Conservation (phyloP, 1,284 basidiomycete species). For the Exobasidium rhododendri region DNA sequence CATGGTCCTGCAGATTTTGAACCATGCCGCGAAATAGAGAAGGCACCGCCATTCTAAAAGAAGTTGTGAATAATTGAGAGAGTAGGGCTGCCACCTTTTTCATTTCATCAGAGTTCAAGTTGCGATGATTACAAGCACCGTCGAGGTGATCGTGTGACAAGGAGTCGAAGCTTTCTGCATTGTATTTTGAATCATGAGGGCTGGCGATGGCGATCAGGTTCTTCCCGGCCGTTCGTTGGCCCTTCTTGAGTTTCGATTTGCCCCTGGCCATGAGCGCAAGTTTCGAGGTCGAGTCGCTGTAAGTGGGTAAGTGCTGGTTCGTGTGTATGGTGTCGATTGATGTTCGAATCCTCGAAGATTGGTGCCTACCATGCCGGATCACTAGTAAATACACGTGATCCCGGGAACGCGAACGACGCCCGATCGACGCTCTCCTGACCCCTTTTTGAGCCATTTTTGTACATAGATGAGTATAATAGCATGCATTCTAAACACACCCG, state of each 20-base stretch:
- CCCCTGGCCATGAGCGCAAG: conserved; percentile 12
- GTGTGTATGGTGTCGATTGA: too few species aligned
- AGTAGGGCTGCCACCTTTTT: conserved; percentile 14
- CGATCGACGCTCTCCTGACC: too few species aligned
- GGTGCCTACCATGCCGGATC: too few species aligned
- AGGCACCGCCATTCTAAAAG: conserved; percentile 18
- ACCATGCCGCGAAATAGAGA: conserved; percentile 17
- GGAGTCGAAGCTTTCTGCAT: background rate
- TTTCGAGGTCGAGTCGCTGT: background rate
- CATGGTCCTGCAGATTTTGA: conserved; percentile 21
- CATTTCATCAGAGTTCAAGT: conserved; percentile 11
- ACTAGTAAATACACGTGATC: too few species aligned
- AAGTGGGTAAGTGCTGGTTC: background rate
- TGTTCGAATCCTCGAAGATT: too few species aligned
- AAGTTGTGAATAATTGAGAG: conserved; percentile 19
- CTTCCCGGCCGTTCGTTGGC: conserved; percentile 1
- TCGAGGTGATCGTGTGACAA: background rate
- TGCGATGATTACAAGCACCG: conserved; percentile 7
- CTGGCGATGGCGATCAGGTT: background rate
- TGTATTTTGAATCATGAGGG: background rate
- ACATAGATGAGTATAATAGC: too few species aligned
- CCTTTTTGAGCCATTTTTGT: too few species aligned
- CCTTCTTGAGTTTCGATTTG: conserved; percentile 13
- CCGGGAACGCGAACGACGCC: too few species aligned
- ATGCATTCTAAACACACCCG: too few species aligned